Evolutionary conservation across 495 filamentous ascomycete species (phyloP).

Genomic region (Neurospora africana): DNA sequence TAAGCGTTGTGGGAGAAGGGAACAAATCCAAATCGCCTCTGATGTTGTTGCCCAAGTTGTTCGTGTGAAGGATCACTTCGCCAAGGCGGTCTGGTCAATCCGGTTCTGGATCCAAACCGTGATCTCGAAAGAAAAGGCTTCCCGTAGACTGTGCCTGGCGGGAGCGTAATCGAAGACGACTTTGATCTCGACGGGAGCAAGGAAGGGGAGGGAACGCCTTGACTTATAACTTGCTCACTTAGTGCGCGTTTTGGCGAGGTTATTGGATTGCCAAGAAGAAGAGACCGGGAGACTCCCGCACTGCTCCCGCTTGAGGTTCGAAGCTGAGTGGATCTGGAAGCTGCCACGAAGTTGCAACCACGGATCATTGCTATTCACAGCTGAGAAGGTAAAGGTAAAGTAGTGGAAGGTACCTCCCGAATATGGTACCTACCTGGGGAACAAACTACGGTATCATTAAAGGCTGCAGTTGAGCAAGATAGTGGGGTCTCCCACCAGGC

Average conservation of each 20-base stretch:
- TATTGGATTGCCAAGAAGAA: background rate
- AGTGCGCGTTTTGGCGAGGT: background rate
- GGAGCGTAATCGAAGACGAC: background rate
- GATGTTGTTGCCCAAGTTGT: background rate
- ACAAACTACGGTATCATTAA: background rate
- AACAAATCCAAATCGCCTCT: background rate
- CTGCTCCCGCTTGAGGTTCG: background rate
- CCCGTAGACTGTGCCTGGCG: background rate
- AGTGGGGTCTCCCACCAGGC: background rate
- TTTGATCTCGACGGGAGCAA: background rate
- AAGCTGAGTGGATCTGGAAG: background rate
- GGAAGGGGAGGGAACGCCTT: background rate
- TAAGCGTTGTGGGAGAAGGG: too few relatives aligned
- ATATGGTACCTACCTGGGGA: background rate
- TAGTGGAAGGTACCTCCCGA: background rate
- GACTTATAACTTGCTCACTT: background rate
- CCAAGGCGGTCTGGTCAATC: background rate
- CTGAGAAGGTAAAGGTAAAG: background rate
- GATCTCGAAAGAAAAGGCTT: background rate
- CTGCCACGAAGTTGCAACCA: background rate
- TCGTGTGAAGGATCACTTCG: background rate
- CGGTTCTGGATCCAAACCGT: background rate
- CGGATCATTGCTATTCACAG: background rate
- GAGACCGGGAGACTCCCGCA: background rate
- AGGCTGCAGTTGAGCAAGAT: background rate